phyloP scores from a whole-genome alignment of 306 rosid species.

The Lathyrus aphaca region DNA sequence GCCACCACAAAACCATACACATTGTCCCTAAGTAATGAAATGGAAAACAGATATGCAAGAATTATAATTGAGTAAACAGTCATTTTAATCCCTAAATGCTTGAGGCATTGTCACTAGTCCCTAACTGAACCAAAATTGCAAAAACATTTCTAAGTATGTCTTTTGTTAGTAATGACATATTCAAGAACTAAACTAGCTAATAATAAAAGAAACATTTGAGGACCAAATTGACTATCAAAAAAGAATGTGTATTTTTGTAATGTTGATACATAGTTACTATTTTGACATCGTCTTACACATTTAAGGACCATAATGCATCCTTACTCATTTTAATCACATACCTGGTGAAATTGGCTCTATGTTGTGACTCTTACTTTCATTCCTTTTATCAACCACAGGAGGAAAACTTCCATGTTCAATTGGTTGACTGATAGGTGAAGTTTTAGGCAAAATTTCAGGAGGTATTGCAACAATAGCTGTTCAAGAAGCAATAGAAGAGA shows the following conservation, averaged over 20 bases:
- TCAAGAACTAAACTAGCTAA: neutral
- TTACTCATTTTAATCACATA: slow-evolving; percentile 32
- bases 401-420: slow-evolving; percentile 56
- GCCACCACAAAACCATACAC: neutral
- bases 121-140: neutral
- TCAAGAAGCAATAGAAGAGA: slow-evolving; percentile 31
- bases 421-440: slow-evolving; percentile 59
- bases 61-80: neutral
- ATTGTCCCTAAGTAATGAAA: neutral
- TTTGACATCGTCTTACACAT: neutral
- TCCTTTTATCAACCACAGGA: slow-evolving; percentile 46
- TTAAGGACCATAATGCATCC: neutral
- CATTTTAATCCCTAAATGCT: neutral
- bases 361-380: slow-evolving; percentile 40
- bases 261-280: neutral
- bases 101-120: neutral
- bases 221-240: neutral
- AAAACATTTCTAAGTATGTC: too few species aligned
- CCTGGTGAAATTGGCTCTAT: slow-evolving; percentile 41
- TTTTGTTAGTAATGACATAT: neutral
- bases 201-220: slow-evolving; percentile 2
- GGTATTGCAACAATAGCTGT: slow-evolving; percentile 54
- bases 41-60: slow-evolving; percentile 11
- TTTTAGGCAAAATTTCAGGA: slow-evolving; percentile 46
- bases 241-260: neutral